Base-by-base conservation (phyloP, 257 asterid genomes). In the Solanum paucissectum region DNA sequence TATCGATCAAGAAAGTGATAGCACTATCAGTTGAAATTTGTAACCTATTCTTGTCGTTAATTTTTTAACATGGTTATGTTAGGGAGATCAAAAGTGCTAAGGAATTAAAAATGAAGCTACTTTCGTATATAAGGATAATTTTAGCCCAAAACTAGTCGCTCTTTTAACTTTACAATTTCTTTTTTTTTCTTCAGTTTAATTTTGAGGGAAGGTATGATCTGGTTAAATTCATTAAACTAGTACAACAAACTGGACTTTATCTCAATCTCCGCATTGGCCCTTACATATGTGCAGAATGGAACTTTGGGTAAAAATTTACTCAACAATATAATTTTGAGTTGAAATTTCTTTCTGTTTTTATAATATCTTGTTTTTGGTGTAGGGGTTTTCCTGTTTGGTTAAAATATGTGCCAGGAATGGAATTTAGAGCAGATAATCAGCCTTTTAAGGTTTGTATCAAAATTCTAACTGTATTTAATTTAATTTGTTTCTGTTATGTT, bases 341-440 rank as follows among this genome's bases (percentile, higher is more conserved):
- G 75, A 42, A 27, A 12, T 42, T 88, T 91, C 20, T 46, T 84
- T 79, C 91, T 89, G 85, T 86, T 86, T 77, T 85, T 38, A 27
- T 76, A 36, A 29, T 29, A 68, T 89, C 90, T 89, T 91, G 1
- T 89, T 88, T 72, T 87, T 89, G 69, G 87, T 90, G 89, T 94
- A 97, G 98, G 94, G 99, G 98, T 90, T 92, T 95, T 79, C 98
- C 99, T 68, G 95, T 94, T 91, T 97, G 98, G 98, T 91, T 97
- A 72, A 95, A 94, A 88, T 95, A 93, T 91, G 96, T 95, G 4
- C 98, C 98, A 0, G 98, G 96, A 20, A 94, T 97, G 0, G 95
- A 94, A 75, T 95, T 97, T 89, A 93, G 99, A 89, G 94, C 98
- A 68, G 95, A 95, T 87, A 97, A 97, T 76, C 88, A 89, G 46